phyloP scores from a whole-genome alignment of 768 basidiomycete genomes.

The Rhizopogon vinicolor region DNA sequence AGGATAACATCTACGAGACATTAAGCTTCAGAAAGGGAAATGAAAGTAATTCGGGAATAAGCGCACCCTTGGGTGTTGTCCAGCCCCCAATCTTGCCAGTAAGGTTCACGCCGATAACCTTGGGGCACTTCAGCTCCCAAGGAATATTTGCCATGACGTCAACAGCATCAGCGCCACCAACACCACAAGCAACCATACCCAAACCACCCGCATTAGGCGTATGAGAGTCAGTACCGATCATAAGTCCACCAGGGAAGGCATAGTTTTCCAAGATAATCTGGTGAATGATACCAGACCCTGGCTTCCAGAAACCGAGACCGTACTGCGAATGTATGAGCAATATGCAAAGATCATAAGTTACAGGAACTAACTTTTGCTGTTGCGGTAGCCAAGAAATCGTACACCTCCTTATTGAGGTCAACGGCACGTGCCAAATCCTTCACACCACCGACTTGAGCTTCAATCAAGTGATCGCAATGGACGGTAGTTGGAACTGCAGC shows the following conservation, averaged over 20 bases:
- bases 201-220: constrained; percentile 99
- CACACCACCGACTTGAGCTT: constrained; percentile 91
- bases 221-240: constrained; percentile 99
- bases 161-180: constrained; percentile 98
- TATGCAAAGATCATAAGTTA: background rate
- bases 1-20: constrained; percentile 80
- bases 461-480: constrained; percentile 98
- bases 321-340: constrained; percentile 45
- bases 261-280: constrained; percentile 99
- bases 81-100: constrained; percentile 94
- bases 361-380: constrained; percentile 71
- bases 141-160: constrained; percentile 98
- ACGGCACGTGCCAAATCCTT: constrained; percentile 93
- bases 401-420: constrained; percentile 96
- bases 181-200: constrained; percentile 99
- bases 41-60: background rate
- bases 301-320: constrained; percentile 99
- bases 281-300: constrained; percentile 98
- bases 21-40: constrained; percentile 6
- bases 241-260: constrained; percentile 97
- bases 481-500: constrained; percentile 98
- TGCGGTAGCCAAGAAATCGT: constrained; percentile 97
- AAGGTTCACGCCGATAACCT: constrained; percentile 96
- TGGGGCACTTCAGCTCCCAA: constrained; percentile 99
- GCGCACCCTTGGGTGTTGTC: constrained; percentile 93